Evolutionary conservation across 2,329 filamentous ascomycete genomes (phyloP).

Genomic region (Aspergillus niger): DNA sequence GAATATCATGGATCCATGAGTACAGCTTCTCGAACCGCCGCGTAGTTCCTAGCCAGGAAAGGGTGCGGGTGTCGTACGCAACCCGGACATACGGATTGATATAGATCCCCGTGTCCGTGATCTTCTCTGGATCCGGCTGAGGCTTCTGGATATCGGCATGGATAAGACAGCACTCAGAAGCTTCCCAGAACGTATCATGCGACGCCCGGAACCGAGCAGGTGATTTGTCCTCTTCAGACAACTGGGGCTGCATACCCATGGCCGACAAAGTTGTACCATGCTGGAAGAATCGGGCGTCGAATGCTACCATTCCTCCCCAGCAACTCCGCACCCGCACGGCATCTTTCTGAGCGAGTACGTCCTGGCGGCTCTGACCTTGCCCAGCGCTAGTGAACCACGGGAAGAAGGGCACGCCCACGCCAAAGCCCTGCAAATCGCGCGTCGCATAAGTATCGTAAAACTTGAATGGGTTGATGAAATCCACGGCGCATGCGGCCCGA

Average conservation of each 20-base stretch:
- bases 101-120: conserved; percentile 61
- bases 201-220: conserved; percentile 61
- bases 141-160: conserved; percentile 51
- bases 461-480: conserved; percentile 72
- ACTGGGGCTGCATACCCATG: background rate
- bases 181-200: conserved; percentile 62
- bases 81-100: conserved; percentile 76
- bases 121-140: conserved; percentile 32
- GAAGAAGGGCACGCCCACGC: conserved; percentile 69
- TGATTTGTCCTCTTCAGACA: conserved; percentile 14
- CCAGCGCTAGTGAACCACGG: conserved; percentile 66
- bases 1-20: conserved; percentile 58
- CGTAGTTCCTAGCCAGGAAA: conserved; percentile 61
- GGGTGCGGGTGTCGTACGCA: conserved; percentile 62
- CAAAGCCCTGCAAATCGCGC: conserved; percentile 68
- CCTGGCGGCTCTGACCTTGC: conserved; percentile 58
- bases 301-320: conserved; percentile 73
- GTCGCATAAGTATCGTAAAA: conserved; percentile 79
- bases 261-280: conserved; percentile 17
- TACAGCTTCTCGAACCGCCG: conserved; percentile 69
- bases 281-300: conserved; percentile 51
- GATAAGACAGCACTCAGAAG: conserved; percentile 65
- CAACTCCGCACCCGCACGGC: conserved; percentile 71
- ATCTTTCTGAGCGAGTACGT: conserved; percentile 60
- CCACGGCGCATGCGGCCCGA: conserved; percentile 71